These are phyloP conservation scores for Ganoderma leucocontextum DNA, from an alignment of 1,284 basidiomycete species.

Conservation along the genomic window DNA sequence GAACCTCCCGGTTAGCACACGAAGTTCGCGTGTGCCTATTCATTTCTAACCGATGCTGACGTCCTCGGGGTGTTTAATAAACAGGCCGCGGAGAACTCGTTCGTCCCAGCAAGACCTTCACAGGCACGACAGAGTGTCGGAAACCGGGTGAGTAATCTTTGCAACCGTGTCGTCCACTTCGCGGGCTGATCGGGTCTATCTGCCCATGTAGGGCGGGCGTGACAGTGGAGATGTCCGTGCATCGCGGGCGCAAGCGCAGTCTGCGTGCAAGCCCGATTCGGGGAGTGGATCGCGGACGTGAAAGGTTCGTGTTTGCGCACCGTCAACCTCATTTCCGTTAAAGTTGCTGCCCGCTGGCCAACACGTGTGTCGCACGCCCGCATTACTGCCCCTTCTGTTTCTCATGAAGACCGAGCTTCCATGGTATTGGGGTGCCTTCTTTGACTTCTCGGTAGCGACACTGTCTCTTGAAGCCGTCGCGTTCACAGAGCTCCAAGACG, in stretches of 20 bases:
- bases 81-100: conserved; percentile 8
- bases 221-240: conserved; percentile 1
- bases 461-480: conserved; percentile 3
- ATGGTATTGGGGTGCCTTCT: conserved; percentile 3
- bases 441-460: conserved; percentile 7
- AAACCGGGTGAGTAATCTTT: background rate
- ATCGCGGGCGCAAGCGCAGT: conserved; percentile 11
- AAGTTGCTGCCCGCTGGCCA: background rate
- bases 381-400: background rate
- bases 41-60: background rate
- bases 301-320: conserved; percentile 13
- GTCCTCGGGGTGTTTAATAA: conserved; percentile 6
- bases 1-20: background rate
- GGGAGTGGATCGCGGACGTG: conserved; percentile 12
- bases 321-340: conserved; percentile 14
- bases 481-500: background rate
- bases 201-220: background rate
- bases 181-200: conserved; percentile 7
- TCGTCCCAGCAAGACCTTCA: background rate
- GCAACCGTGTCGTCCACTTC: background rate
- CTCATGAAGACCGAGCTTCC: conserved; percentile 6
- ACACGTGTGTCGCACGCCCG: conserved; percentile 5
- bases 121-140: background rate
- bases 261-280: conserved; percentile 10
- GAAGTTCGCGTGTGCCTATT: background rate